Evolutionary conservation across 352 stramenopile species (phyloP).

Genomic region (Thalassiosira livingstoniorum): DNA sequence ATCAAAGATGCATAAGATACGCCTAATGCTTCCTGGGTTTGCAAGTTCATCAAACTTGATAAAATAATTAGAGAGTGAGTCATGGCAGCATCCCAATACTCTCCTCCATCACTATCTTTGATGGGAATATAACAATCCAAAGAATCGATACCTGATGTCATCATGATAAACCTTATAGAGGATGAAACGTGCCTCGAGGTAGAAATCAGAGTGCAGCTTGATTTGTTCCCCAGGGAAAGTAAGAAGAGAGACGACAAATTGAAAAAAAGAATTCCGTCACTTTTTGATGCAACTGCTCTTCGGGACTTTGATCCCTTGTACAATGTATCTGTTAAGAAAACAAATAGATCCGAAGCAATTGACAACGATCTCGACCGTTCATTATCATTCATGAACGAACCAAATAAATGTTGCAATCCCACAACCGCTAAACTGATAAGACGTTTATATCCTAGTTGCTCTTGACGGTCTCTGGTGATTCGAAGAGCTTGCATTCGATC

Average conservation of each 20-base stretch:
- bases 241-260: constrained; percentile 47
- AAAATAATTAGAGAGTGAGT: constrained; percentile 37
- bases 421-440: constrained; percentile 32
- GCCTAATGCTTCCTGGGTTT: constrained; percentile 22
- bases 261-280: constrained; percentile 47
- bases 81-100: constrained; percentile 46
- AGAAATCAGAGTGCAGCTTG: constrained; percentile 4
- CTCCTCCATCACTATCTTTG: constrained; percentile 20
- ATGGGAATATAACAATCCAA: constrained; percentile 30
- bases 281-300: constrained; percentile 17
- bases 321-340: constrained; percentile 46
- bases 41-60: constrained; percentile 30
- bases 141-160: constrained; percentile 27
- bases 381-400: constrained; percentile 18
- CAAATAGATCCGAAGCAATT: constrained; percentile 40
- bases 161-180: constrained; percentile 51
- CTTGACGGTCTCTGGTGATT: constrained; percentile 32
- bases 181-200: constrained; percentile 38
- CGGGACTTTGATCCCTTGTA: constrained; percentile 40
- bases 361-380: constrained; percentile 13
- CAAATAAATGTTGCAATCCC: constrained; percentile 44
- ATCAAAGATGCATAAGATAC: constrained; percentile 27
- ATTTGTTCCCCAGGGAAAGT: constrained; percentile 24
- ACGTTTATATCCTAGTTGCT: constrained; percentile 29
- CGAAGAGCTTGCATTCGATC: constrained; percentile 36